These are phyloP conservation scores for Camellia granthamiana DNA, from an alignment of 148 eudicot genomes.

Conservation along the genomic window DNA sequence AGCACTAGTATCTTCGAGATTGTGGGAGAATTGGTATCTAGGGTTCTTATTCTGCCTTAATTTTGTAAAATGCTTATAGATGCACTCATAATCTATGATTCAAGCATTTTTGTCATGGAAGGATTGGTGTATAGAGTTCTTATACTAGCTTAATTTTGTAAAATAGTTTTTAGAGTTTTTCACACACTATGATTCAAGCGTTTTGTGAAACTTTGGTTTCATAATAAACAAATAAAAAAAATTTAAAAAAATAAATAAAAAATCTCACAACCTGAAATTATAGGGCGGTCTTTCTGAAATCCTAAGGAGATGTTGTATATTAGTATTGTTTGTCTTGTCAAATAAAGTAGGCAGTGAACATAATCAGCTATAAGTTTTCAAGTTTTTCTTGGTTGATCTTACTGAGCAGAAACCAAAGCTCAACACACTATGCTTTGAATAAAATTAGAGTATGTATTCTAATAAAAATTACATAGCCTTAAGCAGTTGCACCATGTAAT, in stretches of 20 bases:
- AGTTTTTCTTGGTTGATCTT: background rate
- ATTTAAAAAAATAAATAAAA: too few relatives aligned
- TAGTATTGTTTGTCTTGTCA: background rate
- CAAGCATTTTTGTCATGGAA: too few relatives aligned
- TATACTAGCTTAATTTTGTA: too few relatives aligned
- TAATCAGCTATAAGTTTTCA: slow-evolving; percentile 1
- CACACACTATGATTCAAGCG: background rate
- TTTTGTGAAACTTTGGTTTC: background rate
- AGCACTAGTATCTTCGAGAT: too few relatives aligned
- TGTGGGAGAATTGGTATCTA: too few relatives aligned
- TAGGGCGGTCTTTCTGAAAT: background rate
- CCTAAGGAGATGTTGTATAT: too few relatives aligned
- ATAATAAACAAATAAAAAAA: too few relatives aligned
- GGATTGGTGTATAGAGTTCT: too few relatives aligned
- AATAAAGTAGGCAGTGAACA: background rate
- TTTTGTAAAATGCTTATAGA: too few relatives aligned
- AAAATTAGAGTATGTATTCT: background rate
- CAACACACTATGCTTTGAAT: background rate
- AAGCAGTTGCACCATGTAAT: background rate
- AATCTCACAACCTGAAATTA: background rate
- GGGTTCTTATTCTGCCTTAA: too few relatives aligned
- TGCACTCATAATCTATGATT: too few relatives aligned
- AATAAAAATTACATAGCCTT: background rate
- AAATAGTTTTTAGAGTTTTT: too few relatives aligned
- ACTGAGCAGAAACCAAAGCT: background rate